Percentiles rank a stretch among this genome's conserved stretches.
Conservation (phyloP, 768 basidiomycete genomes). For the Tubosaeta sp. region DNA sequence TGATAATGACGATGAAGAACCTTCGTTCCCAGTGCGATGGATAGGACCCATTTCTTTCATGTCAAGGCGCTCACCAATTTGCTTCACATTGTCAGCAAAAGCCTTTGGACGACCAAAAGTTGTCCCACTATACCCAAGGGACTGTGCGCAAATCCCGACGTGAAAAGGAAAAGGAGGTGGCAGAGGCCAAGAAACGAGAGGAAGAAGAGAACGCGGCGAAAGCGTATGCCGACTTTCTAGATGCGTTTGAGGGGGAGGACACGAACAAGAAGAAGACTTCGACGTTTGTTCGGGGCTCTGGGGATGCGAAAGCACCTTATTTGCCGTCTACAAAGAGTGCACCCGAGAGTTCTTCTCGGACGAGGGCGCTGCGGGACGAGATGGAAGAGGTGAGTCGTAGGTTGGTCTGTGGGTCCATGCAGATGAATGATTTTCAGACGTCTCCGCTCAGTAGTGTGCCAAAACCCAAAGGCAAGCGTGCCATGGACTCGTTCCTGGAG, state of each 20-base stretch:
- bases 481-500: slow-evolving; percentile 94
- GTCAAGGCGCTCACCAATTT: slow-evolving; percentile 57
- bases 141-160: slow-evolving; percentile 83
- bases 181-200: slow-evolving; percentile 82
- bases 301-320: slow-evolving; percentile 35
- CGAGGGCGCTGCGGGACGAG: slow-evolving; percentile 30
- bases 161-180: slow-evolving; percentile 91
- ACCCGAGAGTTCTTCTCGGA: slow-evolving; percentile 28
- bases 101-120: slow-evolving; percentile 79
- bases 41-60: slow-evolving; percentile 57
- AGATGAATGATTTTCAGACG: slow-evolving; percentile 33
- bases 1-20: slow-evolving; percentile 79
- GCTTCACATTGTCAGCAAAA: slow-evolving; percentile 65
- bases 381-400: slow-evolving; percentile 30
- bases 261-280: slow-evolving; percentile 44
- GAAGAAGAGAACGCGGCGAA: slow-evolving; percentile 77
- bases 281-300: slow-evolving; percentile 63
- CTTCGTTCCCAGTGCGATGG: slow-evolving; percentile 89
- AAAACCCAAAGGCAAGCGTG: slow-evolving; percentile 89
- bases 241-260: slow-evolving; percentile 76
- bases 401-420: background rate
- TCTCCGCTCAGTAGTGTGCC: slow-evolving; percentile 54
- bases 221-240: slow-evolving; percentile 80
- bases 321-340: slow-evolving; percentile 37
- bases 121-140: slow-evolving; percentile 83